Evolutionary conservation across 1,284 basidiomycete species (phyloP).

Genomic region (Pascua sp.): DNA sequence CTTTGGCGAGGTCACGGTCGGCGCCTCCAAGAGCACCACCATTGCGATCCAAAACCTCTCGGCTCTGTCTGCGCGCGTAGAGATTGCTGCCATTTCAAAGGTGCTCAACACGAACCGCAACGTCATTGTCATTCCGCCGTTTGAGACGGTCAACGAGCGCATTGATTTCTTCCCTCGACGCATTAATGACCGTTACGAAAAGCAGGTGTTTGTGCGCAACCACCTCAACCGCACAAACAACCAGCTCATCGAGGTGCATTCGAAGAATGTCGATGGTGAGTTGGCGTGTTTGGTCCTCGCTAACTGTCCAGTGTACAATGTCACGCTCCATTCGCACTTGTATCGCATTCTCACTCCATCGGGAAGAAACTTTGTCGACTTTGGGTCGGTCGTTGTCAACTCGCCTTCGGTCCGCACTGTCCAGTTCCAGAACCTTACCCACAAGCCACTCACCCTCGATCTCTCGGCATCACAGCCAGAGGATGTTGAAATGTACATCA

Average conservation of each 20-base stretch:
- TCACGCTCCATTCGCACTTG: conserved; percentile 54
- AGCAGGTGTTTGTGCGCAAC: conserved; percentile 53
- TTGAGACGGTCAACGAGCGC: conserved; percentile 51
- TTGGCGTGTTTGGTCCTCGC: background rate
- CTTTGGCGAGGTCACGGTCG: conserved; percentile 54
- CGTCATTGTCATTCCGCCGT: conserved; percentile 52
- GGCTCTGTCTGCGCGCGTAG: conserved; percentile 51
- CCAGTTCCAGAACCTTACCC: conserved; percentile 51
- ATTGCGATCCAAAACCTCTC: conserved; percentile 50
- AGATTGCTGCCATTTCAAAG: conserved; percentile 54
- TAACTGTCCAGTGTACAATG: conserved; percentile 44
- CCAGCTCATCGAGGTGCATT: conserved; percentile 53
- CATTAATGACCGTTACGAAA: conserved; percentile 54
- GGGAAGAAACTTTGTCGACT: conserved; percentile 54
- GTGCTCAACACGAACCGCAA: conserved; percentile 54
- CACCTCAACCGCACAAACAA: conserved; percentile 44
- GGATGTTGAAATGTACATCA: conserved; percentile 53
- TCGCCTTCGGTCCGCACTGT: conserved; percentile 51
- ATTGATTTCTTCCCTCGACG: conserved; percentile 54
- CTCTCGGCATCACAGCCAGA: conserved; percentile 54
- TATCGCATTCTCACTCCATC: conserved; percentile 55
- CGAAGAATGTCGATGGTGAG: conserved; percentile 51
- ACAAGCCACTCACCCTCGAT: conserved; percentile 46
- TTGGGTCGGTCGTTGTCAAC: conserved; percentile 54
- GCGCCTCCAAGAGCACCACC: conserved; percentile 49